These are phyloP conservation scores for Penicillium psychrofluorescens DNA, from an alignment of 495 filamentous ascomycete genomes.

Conservation along the genomic window DNA sequence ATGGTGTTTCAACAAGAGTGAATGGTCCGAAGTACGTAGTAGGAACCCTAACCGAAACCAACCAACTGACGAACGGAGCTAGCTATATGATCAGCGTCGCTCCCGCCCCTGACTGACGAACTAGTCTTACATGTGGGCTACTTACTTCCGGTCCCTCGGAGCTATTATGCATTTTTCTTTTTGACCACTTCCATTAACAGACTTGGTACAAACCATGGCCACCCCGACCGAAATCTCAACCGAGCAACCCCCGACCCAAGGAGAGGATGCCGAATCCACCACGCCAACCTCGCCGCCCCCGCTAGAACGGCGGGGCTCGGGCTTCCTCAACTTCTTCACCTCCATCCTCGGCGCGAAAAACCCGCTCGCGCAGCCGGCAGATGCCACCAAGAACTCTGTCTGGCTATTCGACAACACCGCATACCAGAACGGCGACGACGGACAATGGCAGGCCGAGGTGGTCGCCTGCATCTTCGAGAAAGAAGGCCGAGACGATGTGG, in stretches of 20 bases:
- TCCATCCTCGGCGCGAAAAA: constrained; percentile 23
- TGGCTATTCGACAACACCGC: constrained; percentile 93
- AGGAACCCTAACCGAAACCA: too few relatives aligned
- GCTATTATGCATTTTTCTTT: not conserved
- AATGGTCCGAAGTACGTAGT: too few relatives aligned
- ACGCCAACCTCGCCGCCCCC: not conserved
- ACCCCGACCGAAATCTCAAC: too few relatives aligned
- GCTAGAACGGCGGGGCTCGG: constrained; percentile 21
- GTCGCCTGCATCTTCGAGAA: constrained; percentile 72
- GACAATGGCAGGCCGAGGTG: constrained; percentile 68
- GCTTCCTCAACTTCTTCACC: constrained; percentile 17
- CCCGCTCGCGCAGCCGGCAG: constrained; percentile 23
- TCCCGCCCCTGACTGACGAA: constrained; percentile 13
- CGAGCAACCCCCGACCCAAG: not conserved
- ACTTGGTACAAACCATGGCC: not conserved
- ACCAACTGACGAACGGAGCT: not conserved
- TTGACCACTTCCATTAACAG: not conserved
- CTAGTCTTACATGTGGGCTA: constrained; percentile 5
- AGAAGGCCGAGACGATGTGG: constrained; percentile 55
- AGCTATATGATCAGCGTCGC: constrained; percentile 19
- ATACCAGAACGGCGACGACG: constrained; percentile 40
- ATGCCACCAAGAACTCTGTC: constrained; percentile 54
- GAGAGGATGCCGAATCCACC: not conserved
- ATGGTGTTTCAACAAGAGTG: too few relatives aligned
- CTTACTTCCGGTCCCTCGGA: not conserved